Percentiles rank a stretch among this genome's conserved stretches.
Conservation (phyloP, 176 grass and related monocot genomes). For the Leersia perrieri region DNA sequence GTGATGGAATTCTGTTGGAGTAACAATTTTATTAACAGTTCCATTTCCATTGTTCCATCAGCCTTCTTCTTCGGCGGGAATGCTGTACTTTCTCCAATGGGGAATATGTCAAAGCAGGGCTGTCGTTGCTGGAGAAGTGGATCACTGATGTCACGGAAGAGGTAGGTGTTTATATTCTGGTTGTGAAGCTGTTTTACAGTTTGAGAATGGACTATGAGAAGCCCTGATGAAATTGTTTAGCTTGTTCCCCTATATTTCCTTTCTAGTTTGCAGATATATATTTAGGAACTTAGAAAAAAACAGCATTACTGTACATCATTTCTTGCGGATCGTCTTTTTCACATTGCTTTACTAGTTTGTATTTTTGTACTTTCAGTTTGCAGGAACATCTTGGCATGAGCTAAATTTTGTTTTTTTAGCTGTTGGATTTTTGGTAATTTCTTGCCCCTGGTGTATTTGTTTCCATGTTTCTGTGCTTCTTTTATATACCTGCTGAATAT, state of each 20-base stretch:
- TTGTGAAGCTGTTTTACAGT: conserved; percentile 10
- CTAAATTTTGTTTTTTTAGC: conserved; percentile 97
- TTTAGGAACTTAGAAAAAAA: background rate
- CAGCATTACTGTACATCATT: background rate
- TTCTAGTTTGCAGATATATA: background rate
- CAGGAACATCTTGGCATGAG: conserved; percentile 94
- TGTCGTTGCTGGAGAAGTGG: conserved; percentile 92
- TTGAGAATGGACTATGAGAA: background rate
- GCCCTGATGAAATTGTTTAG: conserved; percentile 14
- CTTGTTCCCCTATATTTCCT: background rate
- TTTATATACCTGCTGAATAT: conserved; percentile 6
- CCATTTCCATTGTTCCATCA: conserved; percentile 35
- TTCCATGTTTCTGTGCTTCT: conserved; percentile 9
- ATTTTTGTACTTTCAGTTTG: conserved; percentile 54
- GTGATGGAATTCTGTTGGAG: conserved; percentile 1
- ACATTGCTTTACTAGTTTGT: conserved; percentile 28
- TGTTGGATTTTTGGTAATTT: conserved; percentile 91
- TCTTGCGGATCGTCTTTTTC: background rate
- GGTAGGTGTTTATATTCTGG: conserved; percentile 37
- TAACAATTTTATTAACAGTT: conserved; percentile 24
- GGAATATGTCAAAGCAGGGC: conserved; percentile 92
- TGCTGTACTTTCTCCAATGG: conserved; percentile 98
- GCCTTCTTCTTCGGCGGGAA: conserved; percentile 89
- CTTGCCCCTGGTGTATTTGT: background rate
- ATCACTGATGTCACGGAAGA: conserved; percentile 84